Base-by-base conservation (phyloP, 1,139 yeast species). In the Candida tetrigidarum region DNA sequence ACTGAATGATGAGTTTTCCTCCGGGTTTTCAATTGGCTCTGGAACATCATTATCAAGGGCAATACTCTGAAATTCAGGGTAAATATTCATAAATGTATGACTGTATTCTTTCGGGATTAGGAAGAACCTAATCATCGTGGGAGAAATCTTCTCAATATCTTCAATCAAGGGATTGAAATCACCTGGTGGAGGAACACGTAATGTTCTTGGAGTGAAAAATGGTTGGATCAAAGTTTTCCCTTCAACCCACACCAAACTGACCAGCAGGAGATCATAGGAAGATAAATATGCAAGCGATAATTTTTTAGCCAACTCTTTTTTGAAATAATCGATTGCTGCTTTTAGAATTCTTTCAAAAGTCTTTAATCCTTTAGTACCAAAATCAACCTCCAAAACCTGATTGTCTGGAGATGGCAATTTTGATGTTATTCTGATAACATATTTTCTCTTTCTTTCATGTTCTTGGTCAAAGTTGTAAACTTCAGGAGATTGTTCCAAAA, bases 181-280 rank as follows among this genome's bases (percentile, higher is more conserved):
- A 2, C 49, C 49, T 1, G 67, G 67, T 0, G 69, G 71, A 1
- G 61, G 62, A 5, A 74, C 67, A 23, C 78, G 59, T 30, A 74
- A 59, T 0, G 78, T 71, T 45, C 70, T 63, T 2, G 78, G 78
- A 35, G 69, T 70, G 54, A 62, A 73, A 46, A 71, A 71, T 3
- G 68, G 61, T 45, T 69, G 69, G 39, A 74, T 59, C 41, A 73
- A 72, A 50, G 62, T 63, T 45, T 62, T 63, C 0, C 78, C 78
- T 39, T 71, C 74, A 3, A 73, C 57, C 79, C 79, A 74, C 3
- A 72, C 61, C 39, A 74, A 56, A 1, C 64, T 51, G 2, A 64
- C 57, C 3, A 54, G 39, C 2, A 50, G 49, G 11, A 49, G 41
- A 26, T 50, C 23, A 41, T 51, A 48, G 11, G 39, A 29, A n/a